A percentile compares a stretch with the other conserved stretches of the same genome.
phyloP scores from a whole-genome alignment of 2,329 filamentous ascomycete genomes.

The Helicocarpus griseus region DNA sequence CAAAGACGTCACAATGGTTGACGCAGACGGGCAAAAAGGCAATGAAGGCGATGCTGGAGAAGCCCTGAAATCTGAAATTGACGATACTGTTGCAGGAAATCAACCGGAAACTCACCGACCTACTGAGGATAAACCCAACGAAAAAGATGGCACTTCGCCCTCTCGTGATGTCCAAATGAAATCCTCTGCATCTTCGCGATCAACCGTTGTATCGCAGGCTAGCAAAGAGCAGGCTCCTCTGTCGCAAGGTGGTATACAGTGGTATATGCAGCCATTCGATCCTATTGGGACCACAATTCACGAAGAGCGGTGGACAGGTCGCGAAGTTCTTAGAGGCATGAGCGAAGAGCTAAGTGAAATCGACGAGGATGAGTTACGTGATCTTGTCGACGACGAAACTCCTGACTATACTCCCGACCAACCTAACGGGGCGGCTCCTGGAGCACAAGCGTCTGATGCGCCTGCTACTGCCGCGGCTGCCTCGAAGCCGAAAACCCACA shows the following conservation, averaged over 20 bases:
- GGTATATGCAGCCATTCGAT: constrained; percentile 78
- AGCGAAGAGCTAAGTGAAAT: constrained; percentile 87
- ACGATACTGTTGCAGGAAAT: neutral
- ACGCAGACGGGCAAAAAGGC: constrained; percentile 10
- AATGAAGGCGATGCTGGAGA: neutral
- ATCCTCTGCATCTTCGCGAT: constrained; percentile 29
- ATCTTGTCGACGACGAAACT: constrained; percentile 47
- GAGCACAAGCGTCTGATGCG: neutral
- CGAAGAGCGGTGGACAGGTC: constrained; percentile 63
- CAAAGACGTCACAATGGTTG: constrained; percentile 10
- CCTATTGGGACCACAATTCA: constrained; percentile 70
- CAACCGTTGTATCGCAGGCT: constrained; percentile 20
- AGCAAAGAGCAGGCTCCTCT: constrained; percentile 41
- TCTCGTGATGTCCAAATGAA: constrained; percentile 37
- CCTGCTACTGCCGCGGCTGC: neutral
- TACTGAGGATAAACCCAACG: constrained; percentile 16
- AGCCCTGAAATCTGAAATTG: neutral
- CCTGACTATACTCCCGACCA: constrained; percentile 11
- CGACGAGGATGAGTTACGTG: constrained; percentile 80
- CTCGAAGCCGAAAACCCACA: constrained; percentile 19
- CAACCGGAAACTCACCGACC: neutral
- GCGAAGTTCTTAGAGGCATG: constrained; percentile 60
- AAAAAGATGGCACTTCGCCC: constrained; percentile 22
- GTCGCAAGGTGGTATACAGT: constrained; percentile 68
- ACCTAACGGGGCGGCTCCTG: neutral